Evolutionary conservation across 345 rosid species (phyloP), one percentile per base, ranked within the genome.

Genomic region (Pseudoturritis turrita): DNA sequence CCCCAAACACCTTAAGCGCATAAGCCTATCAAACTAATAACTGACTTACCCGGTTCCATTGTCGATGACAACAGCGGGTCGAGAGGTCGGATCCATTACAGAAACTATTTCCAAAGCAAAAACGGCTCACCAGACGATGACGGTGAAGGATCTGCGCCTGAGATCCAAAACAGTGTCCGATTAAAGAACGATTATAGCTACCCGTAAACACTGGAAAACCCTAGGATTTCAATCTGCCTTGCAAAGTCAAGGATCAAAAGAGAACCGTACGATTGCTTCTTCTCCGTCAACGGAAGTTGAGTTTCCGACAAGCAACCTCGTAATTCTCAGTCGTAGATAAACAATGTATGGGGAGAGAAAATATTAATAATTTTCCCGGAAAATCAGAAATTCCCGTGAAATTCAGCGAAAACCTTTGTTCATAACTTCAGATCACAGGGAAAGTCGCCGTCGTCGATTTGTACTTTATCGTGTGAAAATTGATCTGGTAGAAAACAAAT

Each of bases 51-150:
- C 99, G 43, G 99, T 86, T 65, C 99, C 99, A 70, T 86, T 89
- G 81, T 95, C 99, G 81, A 95, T 89, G 79, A 95, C 99, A 79
- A 95, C 88, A 51, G 99, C 91, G 23, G 98, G 98, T 43, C 99
- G 92, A 71, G 88, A 83, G 43, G 94, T 78, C 58, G 98, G 89
- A 79, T 89, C 99, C 99, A 95, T 95, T 14, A 55, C 49, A 14
- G 63, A 66, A 49, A 53, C 58, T 13, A 41, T 51, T 31, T 31
- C 39, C 12, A 37, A 19, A 50, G 10, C 75, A 70, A 14, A 13
- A 61, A 65, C 41, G 49, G 52, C 21, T 70, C 66, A 25, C 25
- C 40, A 14, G 53, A 67, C 22, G 54, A 72, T 56, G 68, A 46
- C 17, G 57, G 75, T 45, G 73, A 46, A 44, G 90, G 89, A 88